Conservation (phyloP, 768 basidiomycete genomes). For the Calocera cornea region DNA sequence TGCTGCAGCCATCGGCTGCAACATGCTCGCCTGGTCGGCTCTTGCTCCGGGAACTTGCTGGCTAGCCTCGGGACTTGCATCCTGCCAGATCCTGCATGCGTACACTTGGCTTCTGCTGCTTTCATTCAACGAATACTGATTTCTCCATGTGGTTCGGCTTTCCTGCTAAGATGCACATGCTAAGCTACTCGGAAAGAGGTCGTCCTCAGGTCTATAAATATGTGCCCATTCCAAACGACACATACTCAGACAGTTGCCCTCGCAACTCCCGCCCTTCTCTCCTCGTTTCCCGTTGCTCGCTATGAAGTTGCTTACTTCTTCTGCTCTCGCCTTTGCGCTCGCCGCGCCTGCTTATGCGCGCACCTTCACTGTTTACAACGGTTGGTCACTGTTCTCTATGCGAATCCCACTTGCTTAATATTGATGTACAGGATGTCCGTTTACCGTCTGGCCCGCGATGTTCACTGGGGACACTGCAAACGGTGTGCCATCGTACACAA, state of each 20-base stretch:
- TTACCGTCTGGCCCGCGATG: slow-evolving; percentile 42
- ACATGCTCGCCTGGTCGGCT: too few relatives aligned
- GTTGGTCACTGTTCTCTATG: slow-evolving; percentile 6
- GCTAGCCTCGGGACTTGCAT: too few relatives aligned
- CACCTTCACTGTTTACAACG: slow-evolving; percentile 47
- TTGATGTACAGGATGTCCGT: slow-evolving; percentile 32
- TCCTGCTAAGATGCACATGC: background rate
- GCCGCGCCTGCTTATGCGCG: slow-evolving; percentile 26
- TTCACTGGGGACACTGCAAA: slow-evolving; percentile 12
- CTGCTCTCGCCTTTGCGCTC: slow-evolving; percentile 9
- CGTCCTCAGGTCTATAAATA: background rate
- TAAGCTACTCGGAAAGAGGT: background rate
- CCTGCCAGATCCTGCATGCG: too few relatives aligned
- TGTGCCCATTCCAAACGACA: background rate
- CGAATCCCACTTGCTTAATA: background rate
- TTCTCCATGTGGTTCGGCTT: too few relatives aligned
- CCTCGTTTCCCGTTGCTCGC: background rate
- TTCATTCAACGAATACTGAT: too few relatives aligned
- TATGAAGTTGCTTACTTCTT: background rate
- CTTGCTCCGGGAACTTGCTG: too few relatives aligned
- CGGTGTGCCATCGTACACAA: slow-evolving; percentile 7
- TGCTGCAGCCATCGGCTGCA: too few relatives aligned
- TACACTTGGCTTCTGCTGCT: too few relatives aligned
- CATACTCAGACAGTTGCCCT: background rate
- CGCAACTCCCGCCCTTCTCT: background rate